Conservation (phyloP, 306 rosid genomes). For the Parietaria judaica region DNA sequence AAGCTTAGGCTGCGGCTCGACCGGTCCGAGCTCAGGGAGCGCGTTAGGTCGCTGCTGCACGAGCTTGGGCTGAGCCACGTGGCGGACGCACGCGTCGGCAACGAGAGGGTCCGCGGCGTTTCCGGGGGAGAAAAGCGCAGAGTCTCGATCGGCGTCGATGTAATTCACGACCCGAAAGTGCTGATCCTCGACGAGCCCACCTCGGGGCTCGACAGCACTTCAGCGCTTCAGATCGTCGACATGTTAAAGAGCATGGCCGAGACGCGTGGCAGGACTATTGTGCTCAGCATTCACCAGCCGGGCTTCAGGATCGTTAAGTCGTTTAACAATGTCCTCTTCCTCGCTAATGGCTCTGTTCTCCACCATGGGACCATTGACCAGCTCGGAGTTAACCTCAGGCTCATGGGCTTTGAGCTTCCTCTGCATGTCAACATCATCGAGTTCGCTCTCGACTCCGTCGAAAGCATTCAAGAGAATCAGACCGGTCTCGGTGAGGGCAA, state of each 20-base stretch:
- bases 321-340: conserved; percentile 55
- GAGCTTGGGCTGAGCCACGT: conserved; percentile 76
- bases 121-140: conserved; percentile 90
- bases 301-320: conserved; percentile 82
- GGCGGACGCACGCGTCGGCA: conserved; percentile 63
- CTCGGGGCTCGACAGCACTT: conserved; percentile 89
- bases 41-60: conserved; percentile 56
- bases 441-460: conserved; percentile 77
- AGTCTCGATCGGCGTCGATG: conserved; percentile 90
- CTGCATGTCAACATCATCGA: conserved; percentile 73
- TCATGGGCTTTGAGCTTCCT: conserved; percentile 76
- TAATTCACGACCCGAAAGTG: conserved; percentile 81
- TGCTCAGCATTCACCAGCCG: conserved; percentile 87
- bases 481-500: conserved; percentile 27
- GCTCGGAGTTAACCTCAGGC: conserved; percentile 47
- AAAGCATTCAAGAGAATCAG: conserved; percentile 40
- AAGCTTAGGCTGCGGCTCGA: conserved; percentile 46
- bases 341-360: conserved; percentile 64
- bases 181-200: conserved; percentile 89
- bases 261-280: conserved; percentile 51
- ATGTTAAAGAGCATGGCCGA: conserved; percentile 87
- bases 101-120: conserved; percentile 70
- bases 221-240: conserved; percentile 77
- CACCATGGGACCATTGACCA: conserved; percentile 77
- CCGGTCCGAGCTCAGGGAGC: conserved; percentile 31